Conservation (phyloP, 345 rosid species). For the Eucalyptus grandis region DNA sequence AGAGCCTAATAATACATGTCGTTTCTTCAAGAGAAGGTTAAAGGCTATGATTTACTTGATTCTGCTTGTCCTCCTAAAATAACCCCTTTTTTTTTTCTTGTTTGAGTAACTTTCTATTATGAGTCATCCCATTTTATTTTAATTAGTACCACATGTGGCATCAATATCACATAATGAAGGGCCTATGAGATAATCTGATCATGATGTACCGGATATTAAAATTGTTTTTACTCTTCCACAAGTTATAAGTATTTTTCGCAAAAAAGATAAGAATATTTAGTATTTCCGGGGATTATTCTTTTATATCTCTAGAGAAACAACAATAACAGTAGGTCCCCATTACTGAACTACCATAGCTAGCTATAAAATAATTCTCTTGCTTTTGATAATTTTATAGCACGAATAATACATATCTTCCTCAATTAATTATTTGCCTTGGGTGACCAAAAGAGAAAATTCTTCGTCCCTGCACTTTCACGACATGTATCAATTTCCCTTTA, state of each 20-base stretch:
- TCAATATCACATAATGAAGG: background rate
- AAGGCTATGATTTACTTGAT: background rate
- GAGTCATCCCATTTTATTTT: background rate
- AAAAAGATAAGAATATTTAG: background rate
- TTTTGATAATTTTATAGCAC: background rate
- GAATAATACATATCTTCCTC: background rate
- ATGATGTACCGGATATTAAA: background rate
- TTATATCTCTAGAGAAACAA: background rate
- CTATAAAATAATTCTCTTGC: background rate
- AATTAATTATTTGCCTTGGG: background rate
- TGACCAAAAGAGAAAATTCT: background rate
- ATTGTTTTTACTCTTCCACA: background rate
- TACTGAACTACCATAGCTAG: background rate
- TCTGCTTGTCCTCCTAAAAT: background rate
- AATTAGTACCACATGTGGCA: background rate
- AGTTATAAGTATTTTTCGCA: background rate
- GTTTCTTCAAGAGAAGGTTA: background rate
- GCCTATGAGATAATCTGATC: background rate
- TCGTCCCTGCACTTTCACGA: background rate
- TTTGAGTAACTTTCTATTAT: background rate
- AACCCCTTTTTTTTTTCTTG: background rate
- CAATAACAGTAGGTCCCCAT: background rate
- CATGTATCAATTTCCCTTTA: background rate
- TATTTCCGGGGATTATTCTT: background rate
- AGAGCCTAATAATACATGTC: background rate